Percentiles rank a stretch among this genome's conserved stretches.
These are phyloP conservation scores for Brassica nigra DNA, from an alignment of 345 rosid species.

Conservation along the genomic window DNA sequence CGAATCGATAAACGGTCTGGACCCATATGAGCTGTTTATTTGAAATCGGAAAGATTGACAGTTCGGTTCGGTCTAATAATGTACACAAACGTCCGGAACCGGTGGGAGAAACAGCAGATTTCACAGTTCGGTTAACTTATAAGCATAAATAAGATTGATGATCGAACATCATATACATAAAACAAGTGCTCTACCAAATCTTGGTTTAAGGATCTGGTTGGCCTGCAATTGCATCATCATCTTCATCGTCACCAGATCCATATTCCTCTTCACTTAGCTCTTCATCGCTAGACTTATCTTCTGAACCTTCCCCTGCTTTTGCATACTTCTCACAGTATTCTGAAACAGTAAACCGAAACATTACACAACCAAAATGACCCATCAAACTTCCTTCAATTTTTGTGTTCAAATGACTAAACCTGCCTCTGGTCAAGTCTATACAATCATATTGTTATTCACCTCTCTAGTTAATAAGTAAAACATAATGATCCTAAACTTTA, in stretches of 20 bases:
- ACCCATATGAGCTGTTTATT: constrained; percentile 11
- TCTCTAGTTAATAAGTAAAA: background rate
- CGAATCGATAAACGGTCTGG: constrained; percentile 11
- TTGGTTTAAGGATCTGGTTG: constrained; percentile 63
- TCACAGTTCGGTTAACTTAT: constrained; percentile 27
- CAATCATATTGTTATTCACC: background rate
- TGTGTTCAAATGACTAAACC: background rate
- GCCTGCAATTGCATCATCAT: constrained; percentile 61
- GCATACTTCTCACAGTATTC: constrained; percentile 91
- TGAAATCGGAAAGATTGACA: background rate
- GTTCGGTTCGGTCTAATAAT: constrained; percentile 37
- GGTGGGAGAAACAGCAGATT: constrained; percentile 14
- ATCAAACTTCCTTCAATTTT: background rate
- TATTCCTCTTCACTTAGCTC: constrained; percentile 85
- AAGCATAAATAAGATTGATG: constrained; percentile 29
- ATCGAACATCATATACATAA: constrained; percentile 34
- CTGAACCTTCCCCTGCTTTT: constrained; percentile 68
- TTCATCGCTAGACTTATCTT: constrained; percentile 81
- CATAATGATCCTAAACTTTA: background rate
- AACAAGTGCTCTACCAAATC: constrained; percentile 15
- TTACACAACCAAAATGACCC: background rate
- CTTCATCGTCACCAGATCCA: constrained; percentile 61
- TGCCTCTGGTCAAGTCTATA: background rate
- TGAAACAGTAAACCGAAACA: constrained; percentile 30
- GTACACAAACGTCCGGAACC: constrained; percentile 33